A percentile compares a stretch with the other conserved stretches of the same genome.
phyloP scores from a whole-genome alignment of 73 alveolate genomes.

The Diophrys sp. region DNA sequence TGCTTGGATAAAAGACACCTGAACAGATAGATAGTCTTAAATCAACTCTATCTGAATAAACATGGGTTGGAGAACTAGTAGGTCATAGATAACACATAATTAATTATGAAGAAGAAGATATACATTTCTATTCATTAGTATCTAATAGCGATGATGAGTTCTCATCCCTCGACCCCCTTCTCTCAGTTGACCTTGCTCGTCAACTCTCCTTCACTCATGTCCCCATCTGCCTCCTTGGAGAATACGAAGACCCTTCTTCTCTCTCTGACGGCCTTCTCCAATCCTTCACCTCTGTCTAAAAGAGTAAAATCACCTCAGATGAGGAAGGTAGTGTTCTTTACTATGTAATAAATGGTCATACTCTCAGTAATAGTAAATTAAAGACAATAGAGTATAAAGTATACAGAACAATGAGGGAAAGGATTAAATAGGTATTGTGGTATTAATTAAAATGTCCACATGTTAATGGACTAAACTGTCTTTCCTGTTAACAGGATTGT shows the following conservation, averaged over 20 bases:
- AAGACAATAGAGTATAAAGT: conserved; percentile 92
- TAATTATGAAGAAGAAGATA: conserved; percentile 72
- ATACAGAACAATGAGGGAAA: conserved; percentile 92
- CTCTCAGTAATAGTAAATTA: conserved; percentile 67
- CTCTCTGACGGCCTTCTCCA: conserved; percentile 50
- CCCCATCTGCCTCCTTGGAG: conserved; percentile 62
- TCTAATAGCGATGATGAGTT: conserved; percentile 69
- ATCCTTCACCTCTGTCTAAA: conserved; percentile 65
- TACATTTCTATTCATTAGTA: conserved; percentile 88
- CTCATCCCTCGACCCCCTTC: conserved; percentile 72
- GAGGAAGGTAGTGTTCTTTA: conserved; percentile 95
- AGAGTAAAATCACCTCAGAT: conserved; percentile 76
- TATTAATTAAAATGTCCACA: too few species aligned
- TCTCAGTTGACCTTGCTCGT: conserved; percentile 67
- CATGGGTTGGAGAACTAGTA: conserved; percentile 93
- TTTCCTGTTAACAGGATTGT: too few species aligned
- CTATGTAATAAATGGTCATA: conserved; percentile 45
- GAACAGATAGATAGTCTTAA: conserved; percentile 72
- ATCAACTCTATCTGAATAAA: conserved; percentile 67
- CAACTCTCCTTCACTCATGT: conserved; percentile 74
- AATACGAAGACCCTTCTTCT: conserved; percentile 52
- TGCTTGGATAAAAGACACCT: conserved; percentile 51
- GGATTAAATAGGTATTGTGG: conserved; percentile 68
- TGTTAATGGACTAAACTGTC: too few species aligned
- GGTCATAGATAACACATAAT: conserved; percentile 94